These are phyloP conservation scores for Coniochaeta sp. DNA, from an alignment of 2,329 filamentous ascomycete species.

Conservation along the genomic window DNA sequence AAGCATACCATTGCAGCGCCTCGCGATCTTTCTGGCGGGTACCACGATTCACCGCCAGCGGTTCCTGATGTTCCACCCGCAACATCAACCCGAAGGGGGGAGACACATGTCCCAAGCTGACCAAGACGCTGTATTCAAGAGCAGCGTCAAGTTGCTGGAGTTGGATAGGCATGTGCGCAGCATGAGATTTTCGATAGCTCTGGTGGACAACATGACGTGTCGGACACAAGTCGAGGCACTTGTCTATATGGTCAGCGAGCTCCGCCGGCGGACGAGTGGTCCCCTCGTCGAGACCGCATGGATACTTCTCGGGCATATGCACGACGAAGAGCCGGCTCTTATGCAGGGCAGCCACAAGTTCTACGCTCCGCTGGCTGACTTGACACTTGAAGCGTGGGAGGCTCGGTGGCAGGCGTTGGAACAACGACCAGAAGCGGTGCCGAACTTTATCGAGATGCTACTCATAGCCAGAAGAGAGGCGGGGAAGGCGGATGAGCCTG, in stretches of 20 bases:
- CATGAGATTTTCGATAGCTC: not conserved
- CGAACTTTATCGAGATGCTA: not conserved
- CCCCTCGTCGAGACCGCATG: not conserved
- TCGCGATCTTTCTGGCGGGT: slow-evolving; percentile 14
- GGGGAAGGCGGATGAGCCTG: not conserved
- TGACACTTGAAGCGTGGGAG: not conserved
- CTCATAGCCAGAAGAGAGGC: not conserved
- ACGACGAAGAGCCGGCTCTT: not conserved
- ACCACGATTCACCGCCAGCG: slow-evolving; percentile 19
- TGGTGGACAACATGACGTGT: not conserved
- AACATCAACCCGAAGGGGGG: slow-evolving; percentile 8
- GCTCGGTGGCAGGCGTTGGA: not conserved
- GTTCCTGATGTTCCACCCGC: slow-evolving; percentile 21
- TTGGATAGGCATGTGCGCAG: not conserved
- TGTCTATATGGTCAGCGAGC: slow-evolving; percentile 18
- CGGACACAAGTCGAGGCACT: slow-evolving; percentile 10
- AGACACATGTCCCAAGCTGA: not conserved
- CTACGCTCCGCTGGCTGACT: not conserved
- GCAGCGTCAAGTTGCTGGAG: not conserved
- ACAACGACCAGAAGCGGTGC: not conserved
- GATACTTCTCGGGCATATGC: not conserved
- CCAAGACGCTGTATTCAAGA: not conserved
- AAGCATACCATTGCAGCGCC: slow-evolving; percentile 19
- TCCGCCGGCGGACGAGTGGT: not conserved
- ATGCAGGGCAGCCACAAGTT: not conserved